Conservation (phyloP, 768 basidiomycete species). For the Mycena galopus region DNA sequence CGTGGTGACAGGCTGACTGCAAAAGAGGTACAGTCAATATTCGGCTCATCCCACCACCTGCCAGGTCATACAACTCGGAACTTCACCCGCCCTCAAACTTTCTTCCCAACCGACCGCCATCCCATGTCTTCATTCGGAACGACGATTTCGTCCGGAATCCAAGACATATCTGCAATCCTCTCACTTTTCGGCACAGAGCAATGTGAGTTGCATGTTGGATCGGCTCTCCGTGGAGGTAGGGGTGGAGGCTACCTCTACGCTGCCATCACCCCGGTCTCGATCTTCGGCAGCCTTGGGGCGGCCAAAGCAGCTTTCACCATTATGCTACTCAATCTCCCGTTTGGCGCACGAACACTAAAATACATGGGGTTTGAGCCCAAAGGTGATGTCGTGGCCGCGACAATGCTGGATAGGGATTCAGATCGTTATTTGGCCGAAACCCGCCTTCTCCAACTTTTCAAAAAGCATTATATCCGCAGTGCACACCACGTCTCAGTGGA, state of each 20-base stretch:
- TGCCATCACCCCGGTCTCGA: background rate
- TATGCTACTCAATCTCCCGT: background rate
- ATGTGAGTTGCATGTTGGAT: conserved; percentile 13
- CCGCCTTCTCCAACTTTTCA: background rate
- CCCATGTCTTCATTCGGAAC: conserved; percentile 15
- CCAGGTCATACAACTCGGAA: no score
- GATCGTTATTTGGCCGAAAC: background rate
- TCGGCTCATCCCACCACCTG: no score
- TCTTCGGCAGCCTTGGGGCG: conserved; percentile 7
- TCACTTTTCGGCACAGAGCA: conserved; percentile 10
- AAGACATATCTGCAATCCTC: conserved; percentile 9
- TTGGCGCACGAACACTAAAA: background rate
- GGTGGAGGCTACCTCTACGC: conserved; percentile 4
- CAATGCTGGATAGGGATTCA: background rate
- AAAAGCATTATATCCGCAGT: conserved; percentile 1
- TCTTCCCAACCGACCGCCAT: no score
- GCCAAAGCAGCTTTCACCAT: conserved; percentile 7
- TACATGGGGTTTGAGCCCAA: conserved; percentile 10
- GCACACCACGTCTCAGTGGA: background rate
- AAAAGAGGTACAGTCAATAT: no score
- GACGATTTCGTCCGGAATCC: conserved; percentile 7
- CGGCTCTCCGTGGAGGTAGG: background rate
- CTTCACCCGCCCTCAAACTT: no score
- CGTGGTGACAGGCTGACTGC: no score
- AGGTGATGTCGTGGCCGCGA: background rate